Evolutionary conservation across 2,329 filamentous ascomycete genomes (phyloP).

Genomic region (Fusarium sp.): DNA sequence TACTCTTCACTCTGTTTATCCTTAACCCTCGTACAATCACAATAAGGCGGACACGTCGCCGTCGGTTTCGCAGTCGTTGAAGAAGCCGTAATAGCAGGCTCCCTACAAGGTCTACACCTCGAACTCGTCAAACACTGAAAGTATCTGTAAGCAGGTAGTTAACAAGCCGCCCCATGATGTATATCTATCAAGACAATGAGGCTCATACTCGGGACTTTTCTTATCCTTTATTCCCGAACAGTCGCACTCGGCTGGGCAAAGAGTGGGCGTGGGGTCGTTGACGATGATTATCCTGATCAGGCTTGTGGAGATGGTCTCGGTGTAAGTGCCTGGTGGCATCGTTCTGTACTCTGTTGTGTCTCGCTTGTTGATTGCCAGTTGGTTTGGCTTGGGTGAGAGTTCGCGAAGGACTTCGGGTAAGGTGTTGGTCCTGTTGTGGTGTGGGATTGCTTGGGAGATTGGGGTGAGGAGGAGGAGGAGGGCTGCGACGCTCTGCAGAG

Average conservation of each 20-base stretch:
- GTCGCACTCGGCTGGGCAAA: conserved; percentile 43
- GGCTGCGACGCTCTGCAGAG: background rate
- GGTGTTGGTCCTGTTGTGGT: background rate
- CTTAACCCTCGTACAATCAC: conserved; percentile 42
- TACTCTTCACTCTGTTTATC: conserved; percentile 50
- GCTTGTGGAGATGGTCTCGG: conserved; percentile 28
- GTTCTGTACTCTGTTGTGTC: conserved; percentile 40
- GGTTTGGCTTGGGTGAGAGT: background rate
- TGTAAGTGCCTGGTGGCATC: conserved; percentile 45
- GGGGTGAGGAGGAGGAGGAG: conserved; percentile 6
- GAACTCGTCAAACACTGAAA: conserved; percentile 48
- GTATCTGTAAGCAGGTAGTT: conserved; percentile 35
- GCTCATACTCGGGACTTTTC: conserved; percentile 40
- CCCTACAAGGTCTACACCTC: conserved; percentile 44
- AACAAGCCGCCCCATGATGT: conserved; percentile 1
- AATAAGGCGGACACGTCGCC: conserved; percentile 15
- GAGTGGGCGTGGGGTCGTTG: conserved; percentile 21
- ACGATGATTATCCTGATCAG: conserved; percentile 40
- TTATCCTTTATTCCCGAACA: conserved; percentile 46
- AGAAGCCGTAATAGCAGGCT: conserved; percentile 22
- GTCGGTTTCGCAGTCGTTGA: conserved; percentile 9
- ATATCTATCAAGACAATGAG: background rate
- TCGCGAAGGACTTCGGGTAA: background rate
- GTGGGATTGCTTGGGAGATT: conserved; percentile 1
- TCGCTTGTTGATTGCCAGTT: background rate